A percentile compares a stretch with the other conserved stretches of the same genome.
Evolutionary conservation across 2,329 filamentous ascomycete genomes (phyloP).

Genomic region (Alternaria arbusti): DNA sequence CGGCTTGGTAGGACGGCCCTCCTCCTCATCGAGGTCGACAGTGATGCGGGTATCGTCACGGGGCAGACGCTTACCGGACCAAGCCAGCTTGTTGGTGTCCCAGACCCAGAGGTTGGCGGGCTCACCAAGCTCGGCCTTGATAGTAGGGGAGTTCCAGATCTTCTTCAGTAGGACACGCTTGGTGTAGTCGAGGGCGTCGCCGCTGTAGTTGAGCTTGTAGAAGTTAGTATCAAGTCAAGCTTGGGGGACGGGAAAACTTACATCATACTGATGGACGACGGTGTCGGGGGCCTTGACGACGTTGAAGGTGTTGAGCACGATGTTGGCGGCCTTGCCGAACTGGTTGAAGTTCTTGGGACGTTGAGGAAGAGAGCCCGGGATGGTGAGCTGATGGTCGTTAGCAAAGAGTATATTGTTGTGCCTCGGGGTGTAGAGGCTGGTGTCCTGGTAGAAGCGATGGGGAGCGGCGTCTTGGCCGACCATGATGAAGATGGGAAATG

Average conservation of each 20-base stretch:
- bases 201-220: constrained; percentile 66
- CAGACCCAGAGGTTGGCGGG: constrained; percentile 67
- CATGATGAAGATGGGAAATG: constrained; percentile 11
- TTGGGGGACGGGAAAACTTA: constrained; percentile 56
- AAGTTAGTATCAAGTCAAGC: constrained; percentile 10
- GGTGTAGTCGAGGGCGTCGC: constrained; percentile 61
- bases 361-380: constrained; percentile 36
- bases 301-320: constrained; percentile 75
- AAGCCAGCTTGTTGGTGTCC: constrained; percentile 85
- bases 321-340: constrained; percentile 47
- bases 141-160: constrained; percentile 71
- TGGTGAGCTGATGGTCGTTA: constrained; percentile 24
- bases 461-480: not conserved
- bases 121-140: constrained; percentile 62
- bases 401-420: constrained; percentile 35
- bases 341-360: constrained; percentile 48
- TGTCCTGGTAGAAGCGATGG: constrained; percentile 17
- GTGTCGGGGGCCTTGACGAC: constrained; percentile 66
- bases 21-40: constrained; percentile 76
- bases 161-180: constrained; percentile 74
- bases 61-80: constrained; percentile 55
- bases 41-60: constrained; percentile 51
- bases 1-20: constrained; percentile 38
- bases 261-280: constrained; percentile 83
- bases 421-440: constrained; percentile 16